Percentiles rank a stretch among this genome's conserved stretches.
Conservation (phyloP, 2,329 filamentous ascomycete genomes). For the Beauveria scarabaeidicola region DNA sequence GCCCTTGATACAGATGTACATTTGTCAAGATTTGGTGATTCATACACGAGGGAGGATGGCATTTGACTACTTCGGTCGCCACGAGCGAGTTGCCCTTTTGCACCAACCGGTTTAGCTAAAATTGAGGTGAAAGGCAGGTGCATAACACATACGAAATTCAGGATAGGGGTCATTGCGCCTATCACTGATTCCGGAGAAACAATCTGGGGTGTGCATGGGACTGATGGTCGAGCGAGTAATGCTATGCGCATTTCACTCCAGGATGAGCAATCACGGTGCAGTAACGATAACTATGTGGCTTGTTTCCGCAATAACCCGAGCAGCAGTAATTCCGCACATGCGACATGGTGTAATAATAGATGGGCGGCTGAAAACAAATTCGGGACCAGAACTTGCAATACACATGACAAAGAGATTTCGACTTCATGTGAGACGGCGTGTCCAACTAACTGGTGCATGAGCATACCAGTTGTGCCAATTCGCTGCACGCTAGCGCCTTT, state of each 20-base stretch:
- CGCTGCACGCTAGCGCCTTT: slow-evolving; percentile 2
- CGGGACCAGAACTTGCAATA: background rate
- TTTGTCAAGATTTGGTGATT: background rate
- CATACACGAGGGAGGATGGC: background rate
- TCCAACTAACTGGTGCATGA: background rate
- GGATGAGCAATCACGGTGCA: background rate
- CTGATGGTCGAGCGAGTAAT: background rate
- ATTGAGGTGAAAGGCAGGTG: background rate
- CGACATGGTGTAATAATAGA: background rate
- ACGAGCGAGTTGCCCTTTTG: background rate
- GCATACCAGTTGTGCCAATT: background rate
- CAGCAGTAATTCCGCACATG: background rate
- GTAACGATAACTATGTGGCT: background rate
- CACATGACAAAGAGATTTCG: slow-evolving; percentile 1
- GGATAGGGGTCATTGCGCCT: background rate
- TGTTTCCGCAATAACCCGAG: slow-evolving; percentile 5
- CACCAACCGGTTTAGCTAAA: background rate
- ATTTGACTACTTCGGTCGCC: background rate
- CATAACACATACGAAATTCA: background rate
- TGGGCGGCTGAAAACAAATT: background rate
- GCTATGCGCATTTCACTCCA: background rate
- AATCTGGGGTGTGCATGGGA: slow-evolving; percentile 6
- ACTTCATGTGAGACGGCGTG: background rate
- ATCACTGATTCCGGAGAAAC: slow-evolving; percentile 6
- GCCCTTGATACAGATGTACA: background rate